These are phyloP conservation scores for Stellera chamaejasme DNA, from an alignment of 345 rosid genomes.

Conservation along the genomic window DNA sequence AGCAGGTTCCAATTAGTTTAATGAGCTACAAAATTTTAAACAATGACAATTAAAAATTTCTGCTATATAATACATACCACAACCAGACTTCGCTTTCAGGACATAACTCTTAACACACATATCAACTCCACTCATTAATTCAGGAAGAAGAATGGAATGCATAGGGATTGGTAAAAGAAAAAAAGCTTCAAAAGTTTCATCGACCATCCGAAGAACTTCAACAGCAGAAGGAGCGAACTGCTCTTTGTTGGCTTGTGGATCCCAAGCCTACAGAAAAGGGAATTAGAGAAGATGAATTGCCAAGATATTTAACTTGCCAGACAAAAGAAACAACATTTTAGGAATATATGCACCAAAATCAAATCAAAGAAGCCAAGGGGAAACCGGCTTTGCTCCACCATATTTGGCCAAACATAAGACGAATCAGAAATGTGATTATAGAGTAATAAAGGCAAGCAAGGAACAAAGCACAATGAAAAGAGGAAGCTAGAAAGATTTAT, in stretches of 20 bases:
- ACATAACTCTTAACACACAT: conserved; percentile 71
- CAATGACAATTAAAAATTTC: background rate
- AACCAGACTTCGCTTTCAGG: conserved; percentile 77
- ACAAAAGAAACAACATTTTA: no score
- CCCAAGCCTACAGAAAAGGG: conserved; percentile 56
- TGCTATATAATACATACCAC: conserved; percentile 44
- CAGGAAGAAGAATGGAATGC: conserved; percentile 76
- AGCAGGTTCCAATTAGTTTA: background rate
- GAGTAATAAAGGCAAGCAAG: background rate
- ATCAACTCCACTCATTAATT: conserved; percentile 68
- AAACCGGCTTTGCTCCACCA: no score
- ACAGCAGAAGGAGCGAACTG: conserved; percentile 76
- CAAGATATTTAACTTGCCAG: background rate
- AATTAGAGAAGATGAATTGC: background rate
- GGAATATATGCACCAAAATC: no score
- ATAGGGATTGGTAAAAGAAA: conserved; percentile 80
- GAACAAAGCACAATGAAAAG: background rate
- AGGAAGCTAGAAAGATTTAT: no score
- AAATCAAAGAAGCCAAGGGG: no score
- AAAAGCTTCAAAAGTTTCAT: conserved; percentile 89
- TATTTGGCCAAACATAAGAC: no score
- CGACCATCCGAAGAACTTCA: conserved; percentile 73
- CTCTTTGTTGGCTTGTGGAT: conserved; percentile 63
- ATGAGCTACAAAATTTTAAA: background rate
- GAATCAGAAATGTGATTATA: no score